Evolutionary conservation across 2,329 filamentous ascomycete species (phyloP).

Genomic region (Cytospora leucostoma): DNA sequence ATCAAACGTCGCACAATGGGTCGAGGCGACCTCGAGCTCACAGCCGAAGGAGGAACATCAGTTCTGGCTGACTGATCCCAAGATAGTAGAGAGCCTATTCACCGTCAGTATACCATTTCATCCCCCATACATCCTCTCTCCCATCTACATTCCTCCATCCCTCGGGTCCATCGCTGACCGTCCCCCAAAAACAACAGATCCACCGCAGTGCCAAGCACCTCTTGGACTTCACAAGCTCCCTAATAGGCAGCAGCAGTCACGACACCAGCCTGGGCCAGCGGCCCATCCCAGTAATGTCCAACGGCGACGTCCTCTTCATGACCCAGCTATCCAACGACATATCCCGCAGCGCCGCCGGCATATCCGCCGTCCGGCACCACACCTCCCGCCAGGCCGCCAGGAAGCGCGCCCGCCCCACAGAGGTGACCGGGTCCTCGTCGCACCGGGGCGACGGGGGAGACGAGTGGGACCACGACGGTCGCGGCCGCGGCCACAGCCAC

Average conservation of each 20-base stretch:
- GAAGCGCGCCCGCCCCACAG: slow-evolving; percentile 10
- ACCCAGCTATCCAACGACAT: slow-evolving; percentile 29
- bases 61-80: slow-evolving; percentile 28
- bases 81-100: slow-evolving; percentile 28
- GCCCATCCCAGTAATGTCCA: slow-evolving; percentile 27
- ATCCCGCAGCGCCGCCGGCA: slow-evolving; percentile 25
- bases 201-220: slow-evolving; percentile 29
- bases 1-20: slow-evolving; percentile 11
- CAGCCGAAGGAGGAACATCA: slow-evolving; percentile 21
- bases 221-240: slow-evolving; percentile 24
- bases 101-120: slow-evolving; percentile 21
- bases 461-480: not conserved
- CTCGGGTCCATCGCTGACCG: not conserved
- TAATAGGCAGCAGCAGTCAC: slow-evolving; percentile 23
- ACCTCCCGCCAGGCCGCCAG: slow-evolving; percentile 21
- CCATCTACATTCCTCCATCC: not conserved
- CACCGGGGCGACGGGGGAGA: too few species aligned
- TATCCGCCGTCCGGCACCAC: slow-evolving; percentile 26
- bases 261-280: slow-evolving; percentile 18
- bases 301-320: slow-evolving; percentile 29
- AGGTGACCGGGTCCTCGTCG: too few species aligned
- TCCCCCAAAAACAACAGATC: slow-evolving; percentile 17
- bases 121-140: not conserved
- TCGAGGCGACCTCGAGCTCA: slow-evolving; percentile 6
- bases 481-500: slow-evolving; percentile 1